phyloP scores from a whole-genome alignment of 306 rosid genomes.

The Lathyrus aphaca region DNA sequence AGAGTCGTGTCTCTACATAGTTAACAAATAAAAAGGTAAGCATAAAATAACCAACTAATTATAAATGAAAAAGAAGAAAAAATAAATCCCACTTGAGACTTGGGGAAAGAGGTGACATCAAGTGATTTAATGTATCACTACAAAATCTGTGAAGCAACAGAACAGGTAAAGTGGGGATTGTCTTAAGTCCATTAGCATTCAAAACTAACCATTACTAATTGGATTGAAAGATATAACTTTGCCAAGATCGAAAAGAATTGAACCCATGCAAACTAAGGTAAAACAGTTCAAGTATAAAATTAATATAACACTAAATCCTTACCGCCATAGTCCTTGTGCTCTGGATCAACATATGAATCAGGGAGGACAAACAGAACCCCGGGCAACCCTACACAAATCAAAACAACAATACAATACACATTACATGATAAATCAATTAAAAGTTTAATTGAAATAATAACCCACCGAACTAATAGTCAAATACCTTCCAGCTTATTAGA shows the following conservation, averaged over 20 bases:
- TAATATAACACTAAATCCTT: constrained; percentile 31
- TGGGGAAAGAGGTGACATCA: too few relatives aligned
- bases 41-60: too few relatives aligned
- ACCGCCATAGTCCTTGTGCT: constrained; percentile 91
- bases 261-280: too few relatives aligned
- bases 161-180: constrained; percentile 46
- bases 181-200: constrained; percentile 67
- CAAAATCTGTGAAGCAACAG: constrained; percentile 44
- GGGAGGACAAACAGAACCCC: constrained; percentile 92
- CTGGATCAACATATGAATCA: constrained; percentile 91
- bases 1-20: too few relatives aligned
- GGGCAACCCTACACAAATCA: constrained; percentile 59
- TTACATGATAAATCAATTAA: too few relatives aligned
- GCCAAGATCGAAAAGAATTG: constrained; percentile 57
- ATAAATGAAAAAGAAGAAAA: neutral
- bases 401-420: neutral
- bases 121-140: constrained; percentile 28
- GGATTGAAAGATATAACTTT: constrained; percentile 51
- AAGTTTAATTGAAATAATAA: too few relatives aligned
- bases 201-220: constrained; percentile 51
- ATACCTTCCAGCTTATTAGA: constrained; percentile 85
- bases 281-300: neutral
- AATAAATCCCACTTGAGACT: too few relatives aligned
- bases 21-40: too few relatives aligned
- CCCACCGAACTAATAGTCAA: too few relatives aligned